Base-by-base conservation (phyloP, 1,284 basidiomycete species). In the Chalciporus piperatoides region DNA sequence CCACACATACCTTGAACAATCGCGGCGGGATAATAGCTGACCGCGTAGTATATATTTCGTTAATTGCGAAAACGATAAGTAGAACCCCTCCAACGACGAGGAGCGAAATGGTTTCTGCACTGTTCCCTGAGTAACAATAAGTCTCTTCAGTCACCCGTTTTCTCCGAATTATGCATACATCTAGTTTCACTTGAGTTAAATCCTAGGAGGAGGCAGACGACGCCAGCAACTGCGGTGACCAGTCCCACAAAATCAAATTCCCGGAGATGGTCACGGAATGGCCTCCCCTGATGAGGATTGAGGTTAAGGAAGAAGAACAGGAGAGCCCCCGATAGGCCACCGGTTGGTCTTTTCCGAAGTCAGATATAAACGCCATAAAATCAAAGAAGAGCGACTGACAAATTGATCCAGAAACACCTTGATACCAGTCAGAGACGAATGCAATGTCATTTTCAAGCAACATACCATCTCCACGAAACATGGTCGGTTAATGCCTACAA, bases 1-100 rank as follows among this genome's bases (percentile, higher is more conserved):
- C 3, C 24, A 32, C 19, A 52, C 55, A 27, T 56, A 39, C 63
- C 53, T 66, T 67, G 62, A 79, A 77, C 14, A 80, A 47, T 7
- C 77, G 65, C 8, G 75, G 70, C 0, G 79, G 75, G 12, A 84
- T 71, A 51, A 84, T 77, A 0, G 81, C 75, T 17, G 70, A 71
- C 10, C 75, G 71, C 50, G 71, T 75, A 0, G 80, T 82, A 30
- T 61, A 63, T 8, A 75, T 47, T 53, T 79, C 79, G 58, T 78
- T 76, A 23, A 72, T 50, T 17, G 67, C 64, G n/a, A 68, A 73
- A 0, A 63, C 50, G 8, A 71, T 44, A 42, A 82, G 65, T 2
- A 76, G 50, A 23, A 65, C 59, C 2, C 60, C 65, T 12, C 81
- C 82, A 21, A 78, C 64, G 4, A 66, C 68, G 35, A 85, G 70